Evolutionary conservation across 2,329 filamentous ascomycete genomes (phyloP).

Genomic region (Xylaria sp.): DNA sequence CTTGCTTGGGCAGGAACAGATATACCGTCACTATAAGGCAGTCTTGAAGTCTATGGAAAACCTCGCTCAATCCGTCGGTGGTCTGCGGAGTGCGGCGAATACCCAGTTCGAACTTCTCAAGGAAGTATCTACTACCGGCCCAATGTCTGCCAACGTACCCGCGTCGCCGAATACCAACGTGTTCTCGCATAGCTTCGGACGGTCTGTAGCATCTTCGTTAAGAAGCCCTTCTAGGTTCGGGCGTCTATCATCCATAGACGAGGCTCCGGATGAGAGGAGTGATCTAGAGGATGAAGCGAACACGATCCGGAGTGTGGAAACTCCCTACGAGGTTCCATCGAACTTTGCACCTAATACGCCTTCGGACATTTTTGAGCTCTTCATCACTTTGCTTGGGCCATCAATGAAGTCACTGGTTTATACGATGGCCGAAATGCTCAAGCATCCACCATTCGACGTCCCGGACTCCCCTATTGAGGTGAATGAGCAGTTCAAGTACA

Average conservation of each 20-base stretch:
- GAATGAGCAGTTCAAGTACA: conserved; percentile 74
- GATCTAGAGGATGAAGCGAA: conserved; percentile 39
- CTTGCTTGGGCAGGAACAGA: conserved; percentile 68
- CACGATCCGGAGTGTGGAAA: conserved; percentile 11
- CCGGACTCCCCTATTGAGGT: conserved; percentile 65
- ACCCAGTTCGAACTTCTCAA: conserved; percentile 82
- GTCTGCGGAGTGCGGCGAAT: conserved; percentile 79
- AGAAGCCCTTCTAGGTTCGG: conserved; percentile 39
- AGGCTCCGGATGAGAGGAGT: conserved; percentile 53
- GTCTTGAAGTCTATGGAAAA: conserved; percentile 80
- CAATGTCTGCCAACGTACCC: conserved; percentile 25
- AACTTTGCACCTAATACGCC: conserved; percentile 49
- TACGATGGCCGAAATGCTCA: conserved; percentile 81
- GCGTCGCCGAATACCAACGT: conserved; percentile 31
- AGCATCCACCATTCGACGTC: conserved; percentile 75
- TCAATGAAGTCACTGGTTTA: conserved; percentile 95
- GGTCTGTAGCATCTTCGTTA: conserved; percentile 22
- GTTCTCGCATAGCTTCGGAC: conserved; percentile 30
- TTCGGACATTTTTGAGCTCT: conserved; percentile 84
- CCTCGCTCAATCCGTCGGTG: conserved; percentile 83
- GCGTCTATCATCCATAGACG: conserved; percentile 56
- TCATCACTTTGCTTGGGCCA: conserved; percentile 82
- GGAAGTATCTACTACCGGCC: conserved; percentile 43
- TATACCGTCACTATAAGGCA: conserved; percentile 72
- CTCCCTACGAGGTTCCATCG: conserved; percentile 14